These are phyloP conservation scores for Pythium phragmitis DNA, from an alignment of 352 stramenopile genomes.

Conservation along the genomic window DNA sequence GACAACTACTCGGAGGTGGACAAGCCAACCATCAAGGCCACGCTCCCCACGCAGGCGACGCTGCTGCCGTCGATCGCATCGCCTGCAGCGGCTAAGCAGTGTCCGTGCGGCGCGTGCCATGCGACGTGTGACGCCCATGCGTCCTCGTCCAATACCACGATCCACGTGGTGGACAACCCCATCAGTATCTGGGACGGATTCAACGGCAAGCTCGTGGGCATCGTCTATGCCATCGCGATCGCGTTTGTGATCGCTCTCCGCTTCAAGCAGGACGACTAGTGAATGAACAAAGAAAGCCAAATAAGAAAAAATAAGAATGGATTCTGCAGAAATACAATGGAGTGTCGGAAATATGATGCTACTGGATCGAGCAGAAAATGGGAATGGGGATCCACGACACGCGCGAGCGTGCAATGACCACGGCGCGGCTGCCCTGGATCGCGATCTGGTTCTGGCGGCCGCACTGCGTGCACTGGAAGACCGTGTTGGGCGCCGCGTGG, in stretches of 20 bases:
- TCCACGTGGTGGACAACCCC: conserved; percentile 59
- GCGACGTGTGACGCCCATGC: conserved; percentile 58
- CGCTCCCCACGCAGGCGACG: conserved; percentile 65
- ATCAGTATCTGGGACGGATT: conserved; percentile 74
- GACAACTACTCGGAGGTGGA: conserved; percentile 75
- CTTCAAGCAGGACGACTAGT: conserved; percentile 38
- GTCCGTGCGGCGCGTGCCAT: conserved; percentile 69
- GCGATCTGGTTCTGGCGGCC: conserved; percentile 63
- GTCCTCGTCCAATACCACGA: conserved; percentile 29
- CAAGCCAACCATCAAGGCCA: conserved; percentile 15
- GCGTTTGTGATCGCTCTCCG: conserved; percentile 37
- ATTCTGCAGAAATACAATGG: no score
- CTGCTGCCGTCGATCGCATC: conserved; percentile 66
- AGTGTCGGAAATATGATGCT: not conserved
- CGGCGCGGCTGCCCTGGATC: conserved; percentile 33
- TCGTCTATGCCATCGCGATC: conserved; percentile 54
- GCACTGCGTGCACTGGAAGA: conserved; percentile 62
- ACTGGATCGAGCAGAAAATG: conserved; percentile 70
- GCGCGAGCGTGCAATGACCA: conserved; percentile 43
- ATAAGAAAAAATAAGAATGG: no score
- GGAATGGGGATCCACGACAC: conserved; percentile 57
- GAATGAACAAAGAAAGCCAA: not conserved
- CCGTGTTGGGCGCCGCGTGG: conserved; percentile 49
- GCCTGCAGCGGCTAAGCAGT: conserved; percentile 52
- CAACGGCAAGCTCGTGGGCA: conserved; percentile 50